Percentiles rank a stretch among this genome's conserved stretches.
phyloP scores from a whole-genome alignment of 345 rosid species.

The Physaria fendleri region DNA sequence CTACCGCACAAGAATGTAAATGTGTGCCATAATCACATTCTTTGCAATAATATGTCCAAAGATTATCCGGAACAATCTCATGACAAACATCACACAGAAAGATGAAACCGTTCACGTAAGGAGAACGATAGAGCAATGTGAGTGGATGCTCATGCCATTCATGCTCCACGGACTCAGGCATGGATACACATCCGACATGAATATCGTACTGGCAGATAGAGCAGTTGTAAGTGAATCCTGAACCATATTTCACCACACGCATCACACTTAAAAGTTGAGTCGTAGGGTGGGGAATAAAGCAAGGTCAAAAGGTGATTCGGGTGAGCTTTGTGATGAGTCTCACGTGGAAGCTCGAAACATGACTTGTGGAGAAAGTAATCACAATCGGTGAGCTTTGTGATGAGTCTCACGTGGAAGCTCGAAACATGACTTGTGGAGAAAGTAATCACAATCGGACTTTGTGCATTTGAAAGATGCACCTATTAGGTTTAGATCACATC shows the following conservation, averaged over 20 bases:
- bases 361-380: constrained; percentile 22
- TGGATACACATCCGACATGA: too few relatives aligned
- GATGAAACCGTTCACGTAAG: too few relatives aligned
- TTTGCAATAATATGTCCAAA: constrained; percentile 12
- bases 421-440: constrained; percentile 19
- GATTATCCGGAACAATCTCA: constrained; percentile 15
- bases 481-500: constrained; percentile 21
- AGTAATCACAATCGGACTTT: constrained; percentile 18
- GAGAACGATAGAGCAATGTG: too few relatives aligned
- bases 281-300: constrained; percentile 4
- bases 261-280: constrained; percentile 10
- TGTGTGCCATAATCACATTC: constrained; percentile 19
- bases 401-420: constrained; percentile 7
- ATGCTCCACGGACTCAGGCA: too few relatives aligned
- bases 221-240: constrained; percentile 17
- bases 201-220: constrained; percentile 11
- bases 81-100: constrained; percentile 9
- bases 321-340: constrained; percentile 17
- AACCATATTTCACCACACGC: constrained; percentile 16
- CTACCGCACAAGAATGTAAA: constrained; percentile 8
- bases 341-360: constrained; percentile 10
- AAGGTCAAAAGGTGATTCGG: constrained; percentile 2
- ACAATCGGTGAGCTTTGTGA: constrained; percentile 17
- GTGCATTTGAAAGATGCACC: constrained; percentile 26
- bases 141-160: too few relatives aligned